Conservation (phyloP, 2,329 filamentous ascomycete genomes). For the Zasmidium cellare region DNA sequence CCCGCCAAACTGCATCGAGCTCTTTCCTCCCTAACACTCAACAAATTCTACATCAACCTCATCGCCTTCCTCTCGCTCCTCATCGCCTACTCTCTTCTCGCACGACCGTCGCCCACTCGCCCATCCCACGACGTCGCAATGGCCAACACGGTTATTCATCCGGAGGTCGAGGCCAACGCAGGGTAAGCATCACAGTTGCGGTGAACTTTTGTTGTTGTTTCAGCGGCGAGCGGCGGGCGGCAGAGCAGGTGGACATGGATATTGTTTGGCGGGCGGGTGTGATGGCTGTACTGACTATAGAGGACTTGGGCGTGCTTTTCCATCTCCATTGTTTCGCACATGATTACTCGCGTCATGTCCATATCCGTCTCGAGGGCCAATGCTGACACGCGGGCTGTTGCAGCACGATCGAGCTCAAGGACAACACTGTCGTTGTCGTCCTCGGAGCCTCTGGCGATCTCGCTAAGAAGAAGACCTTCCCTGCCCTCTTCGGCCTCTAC, state of each 20-base stretch:
- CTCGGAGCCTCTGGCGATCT: slow-evolving; percentile 96
- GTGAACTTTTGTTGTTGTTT: slow-evolving; percentile 10
- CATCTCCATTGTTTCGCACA: background rate
- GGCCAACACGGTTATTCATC: slow-evolving; percentile 49
- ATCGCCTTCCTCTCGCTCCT: background rate
- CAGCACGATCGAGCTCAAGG: slow-evolving; percentile 92
- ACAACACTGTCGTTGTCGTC: slow-evolving; percentile 96
- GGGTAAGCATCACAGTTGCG: slow-evolving; percentile 40
- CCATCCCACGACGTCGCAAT: slow-evolving; percentile 30
- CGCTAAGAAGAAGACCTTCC: slow-evolving; percentile 99
- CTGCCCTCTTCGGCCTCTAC: slow-evolving; percentile 94
- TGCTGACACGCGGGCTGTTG: slow-evolving; percentile 17
- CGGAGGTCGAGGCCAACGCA: slow-evolving; percentile 46
- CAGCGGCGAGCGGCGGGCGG: background rate
- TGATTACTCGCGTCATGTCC: background rate
- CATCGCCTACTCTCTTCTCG: background rate
- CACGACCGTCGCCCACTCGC: background rate
- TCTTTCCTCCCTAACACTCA: background rate
- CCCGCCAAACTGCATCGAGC: background rate
- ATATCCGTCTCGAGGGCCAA: slow-evolving; percentile 2
- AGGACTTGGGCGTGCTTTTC: background rate
- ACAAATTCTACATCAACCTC: slow-evolving; percentile 1
- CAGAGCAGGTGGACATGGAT: background rate
- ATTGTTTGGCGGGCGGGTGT: background rate
- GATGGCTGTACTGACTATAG: background rate